Evolutionary conservation across 257 asterid genomes (phyloP).

Genomic region (Salvia rosmarinus): DNA sequence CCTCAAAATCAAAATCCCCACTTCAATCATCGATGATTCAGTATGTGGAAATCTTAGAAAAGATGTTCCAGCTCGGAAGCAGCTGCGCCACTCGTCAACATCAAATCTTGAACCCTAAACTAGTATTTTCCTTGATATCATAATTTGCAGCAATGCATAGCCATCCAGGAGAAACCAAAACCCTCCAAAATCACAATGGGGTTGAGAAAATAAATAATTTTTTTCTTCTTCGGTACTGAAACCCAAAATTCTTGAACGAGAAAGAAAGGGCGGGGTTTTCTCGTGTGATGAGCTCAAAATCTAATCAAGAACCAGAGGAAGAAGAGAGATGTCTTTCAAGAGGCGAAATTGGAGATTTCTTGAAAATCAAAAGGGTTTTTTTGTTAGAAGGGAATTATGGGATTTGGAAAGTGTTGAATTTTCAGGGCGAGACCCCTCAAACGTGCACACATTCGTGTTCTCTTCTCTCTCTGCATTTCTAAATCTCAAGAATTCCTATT

Average conservation of each 20-base stretch:
- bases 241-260: conserved; percentile 25
- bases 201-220: conserved; percentile 7
- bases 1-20: conserved; percentile 32
- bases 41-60: conserved; percentile 17
- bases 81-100: conserved; percentile 35
- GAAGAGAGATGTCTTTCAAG: conserved; percentile 1
- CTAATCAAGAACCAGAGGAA: conserved; percentile 32
- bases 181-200: conserved; percentile 34
- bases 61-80: conserved; percentile 33
- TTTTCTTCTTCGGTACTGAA: conserved; percentile 17
- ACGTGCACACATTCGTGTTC: conserved; percentile 54
- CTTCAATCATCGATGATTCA: conserved; percentile 35
- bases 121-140: conserved; percentile 26
- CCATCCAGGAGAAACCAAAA: background rate
- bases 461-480: conserved; percentile 35
- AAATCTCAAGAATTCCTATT: conserved; percentile 40
- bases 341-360: conserved; percentile 24
- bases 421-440: conserved; percentile 44
- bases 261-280: background rate
- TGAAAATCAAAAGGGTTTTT: conserved; percentile 46
- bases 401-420: conserved; percentile 50
- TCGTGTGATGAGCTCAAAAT: conserved; percentile 32
- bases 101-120: conserved; percentile 38
- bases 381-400: conserved; percentile 41
- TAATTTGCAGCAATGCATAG: conserved; percentile 39